Evolutionary conservation across 1,139 yeast species (phyloP), one percentile per base, ranked within the genome.

Genomic region (Pichia inconspicua): DNA sequence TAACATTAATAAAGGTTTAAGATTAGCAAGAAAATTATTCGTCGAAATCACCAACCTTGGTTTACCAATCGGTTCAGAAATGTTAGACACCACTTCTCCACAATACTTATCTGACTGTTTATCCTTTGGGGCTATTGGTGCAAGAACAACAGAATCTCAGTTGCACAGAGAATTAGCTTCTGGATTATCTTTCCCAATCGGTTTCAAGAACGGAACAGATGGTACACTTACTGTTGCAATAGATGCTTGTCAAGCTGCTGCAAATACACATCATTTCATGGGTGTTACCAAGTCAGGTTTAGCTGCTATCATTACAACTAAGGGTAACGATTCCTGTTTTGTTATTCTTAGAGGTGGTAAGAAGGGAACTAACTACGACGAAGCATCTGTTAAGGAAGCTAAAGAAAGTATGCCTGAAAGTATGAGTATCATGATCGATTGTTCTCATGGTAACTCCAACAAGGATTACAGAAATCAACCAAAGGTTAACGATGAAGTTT

Each of bases 71-170:
- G 98, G 96, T 48, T 84, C 94, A 43, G 98, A 92, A 69, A 92
- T 92, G 97, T 80, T 92, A 68, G 98, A 92, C 68, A 92, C 97
- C 54, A 90, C 90, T 55, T 87, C 96, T 27, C 98, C 98, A n/a
- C 98, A 92, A 75, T 92, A 79, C 75, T 76, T 92, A 58, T 84
- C 95, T 30, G 98, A 92, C 68, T 75, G 89, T 58, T 77, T 92
- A 59, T 85, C 96, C 40, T 82, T 92, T 58, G 98, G 98, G 58
- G 98, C 98, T 52, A 88, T 92, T 70, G 98, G 98, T 63, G 98
- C 98, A 48, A 82, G 98, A 74, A 92, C 98, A 53, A 92, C 98
- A 47, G 98, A 92, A 73, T 88, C 97, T 45, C 98, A 92, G 70
- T 78, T 92, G 55, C 98, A 92, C 73, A 83, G 98, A 70, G 98